Evolutionary conservation across 148 eudicot genomes (phyloP).

Genomic region (Fagopyrum esculentum): DNA sequence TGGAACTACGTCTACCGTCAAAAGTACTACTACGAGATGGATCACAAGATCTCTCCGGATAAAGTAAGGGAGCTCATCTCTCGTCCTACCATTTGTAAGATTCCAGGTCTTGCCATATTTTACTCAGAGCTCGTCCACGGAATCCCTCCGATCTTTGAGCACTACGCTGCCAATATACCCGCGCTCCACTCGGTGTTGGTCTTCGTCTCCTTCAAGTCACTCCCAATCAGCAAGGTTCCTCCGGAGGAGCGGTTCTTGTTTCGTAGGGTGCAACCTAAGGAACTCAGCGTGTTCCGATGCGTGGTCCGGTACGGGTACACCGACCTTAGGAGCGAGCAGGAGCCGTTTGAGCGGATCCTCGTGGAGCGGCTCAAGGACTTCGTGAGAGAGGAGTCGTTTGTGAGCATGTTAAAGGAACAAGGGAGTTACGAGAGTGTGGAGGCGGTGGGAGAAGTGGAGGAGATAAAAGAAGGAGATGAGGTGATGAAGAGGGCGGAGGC

Average conservation of each 20-base stretch:
- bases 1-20: conserved; percentile 37
- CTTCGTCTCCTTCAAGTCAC: conserved; percentile 33
- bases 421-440: background rate
- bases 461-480: background rate
- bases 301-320: conserved; percentile 48
- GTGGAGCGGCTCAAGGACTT: conserved; percentile 28
- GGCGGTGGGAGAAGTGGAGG: background rate
- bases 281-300: conserved; percentile 31
- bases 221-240: conserved; percentile 38
- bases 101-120: conserved; percentile 36
- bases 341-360: conserved; percentile 29
- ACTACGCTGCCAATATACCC: conserved; percentile 29
- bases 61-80: conserved; percentile 15
- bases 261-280: conserved; percentile 27
- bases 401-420: background rate
- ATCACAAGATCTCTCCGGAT: conserved; percentile 31
- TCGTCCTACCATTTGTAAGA: conserved; percentile 17
- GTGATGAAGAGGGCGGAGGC: background rate
- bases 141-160: conserved; percentile 41
- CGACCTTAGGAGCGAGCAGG: conserved; percentile 19
- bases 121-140: conserved; percentile 47
- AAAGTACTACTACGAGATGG: conserved; percentile 36
- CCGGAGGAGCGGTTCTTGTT: conserved; percentile 45
- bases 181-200: conserved; percentile 37
- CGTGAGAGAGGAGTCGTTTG: conserved; percentile 9